These are phyloP conservation scores for Agaricus subrufescens DNA, from an alignment of 768 basidiomycete species.

Conservation along the genomic window DNA sequence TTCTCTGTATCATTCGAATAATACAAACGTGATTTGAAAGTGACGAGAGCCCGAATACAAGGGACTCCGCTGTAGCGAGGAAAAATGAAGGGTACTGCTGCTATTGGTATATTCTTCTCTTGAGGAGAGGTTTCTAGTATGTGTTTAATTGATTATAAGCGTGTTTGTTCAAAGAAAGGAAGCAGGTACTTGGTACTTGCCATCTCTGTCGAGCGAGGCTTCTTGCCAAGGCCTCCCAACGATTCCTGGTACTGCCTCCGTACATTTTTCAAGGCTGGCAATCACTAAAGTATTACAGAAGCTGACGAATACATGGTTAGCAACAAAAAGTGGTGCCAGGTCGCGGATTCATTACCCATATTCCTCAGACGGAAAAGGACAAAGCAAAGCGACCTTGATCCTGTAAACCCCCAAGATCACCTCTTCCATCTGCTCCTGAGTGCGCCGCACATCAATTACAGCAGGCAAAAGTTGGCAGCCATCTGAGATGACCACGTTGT, in stretches of 20 bases:
- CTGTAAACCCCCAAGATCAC: background rate
- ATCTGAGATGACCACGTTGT: background rate
- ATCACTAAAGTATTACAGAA: background rate
- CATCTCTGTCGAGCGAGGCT: background rate
- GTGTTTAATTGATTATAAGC: background rate
- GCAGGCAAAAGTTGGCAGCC: background rate
- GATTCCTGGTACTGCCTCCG: background rate
- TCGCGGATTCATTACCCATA: background rate
- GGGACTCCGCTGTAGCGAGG: background rate
- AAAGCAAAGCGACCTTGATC: background rate
- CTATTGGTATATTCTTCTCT: background rate
- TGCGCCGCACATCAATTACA: background rate
- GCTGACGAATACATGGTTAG: background rate
- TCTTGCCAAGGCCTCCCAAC: background rate
- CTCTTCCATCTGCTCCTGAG: background rate
- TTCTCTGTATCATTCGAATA: background rate
- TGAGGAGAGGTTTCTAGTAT: too few species aligned
- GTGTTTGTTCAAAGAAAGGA: background rate
- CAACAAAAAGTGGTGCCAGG: too few species aligned
- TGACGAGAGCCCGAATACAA: conserved; percentile 1
- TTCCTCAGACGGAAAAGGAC: background rate
- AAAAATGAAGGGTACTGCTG: background rate
- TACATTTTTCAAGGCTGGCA: background rate
- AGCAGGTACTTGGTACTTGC: too few species aligned
- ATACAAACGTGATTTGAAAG: background rate